Base-by-base conservation (phyloP, 352 stramenopile species). In the Phytophthora crassamura region DNA sequence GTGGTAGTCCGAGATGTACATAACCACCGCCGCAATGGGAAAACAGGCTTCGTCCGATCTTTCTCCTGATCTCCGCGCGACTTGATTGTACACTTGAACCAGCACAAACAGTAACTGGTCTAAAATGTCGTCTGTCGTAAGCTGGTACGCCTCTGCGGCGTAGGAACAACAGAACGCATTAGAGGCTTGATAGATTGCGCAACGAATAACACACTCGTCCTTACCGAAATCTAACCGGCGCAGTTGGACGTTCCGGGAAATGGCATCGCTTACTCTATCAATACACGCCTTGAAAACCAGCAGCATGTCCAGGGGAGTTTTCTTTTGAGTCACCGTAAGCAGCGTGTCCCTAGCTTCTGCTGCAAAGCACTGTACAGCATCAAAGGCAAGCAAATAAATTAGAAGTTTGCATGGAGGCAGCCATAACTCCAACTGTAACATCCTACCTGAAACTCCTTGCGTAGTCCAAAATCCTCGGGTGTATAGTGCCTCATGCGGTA, bases 81-180 rank as follows among this genome's bases (percentile, higher is more conserved):
- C 59, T 41, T 77, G 36, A 40, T 82, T 86, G 52, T 70, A 79
- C 6, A 62, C 67, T 72, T 89, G 82, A 1, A 92, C 59, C 28
- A 94, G 32, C 4, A 94, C 75, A 56, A 79, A 91, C 0, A 94
- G 59, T 14, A 94, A 59, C 33, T 91, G 81, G 47, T 94, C 86
- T 25, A 94, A 61, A n/a, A 94, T 84, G 43, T 94, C 86, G 53
- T 94, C 86, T 2, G 84, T 93, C 7, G 82, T 91, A 57, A 94
- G 64, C 36, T 90, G 73, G 40, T 82, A 84, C 2, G 46, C 54
- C 60, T 75, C 80, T 88, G 42, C 53, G 51, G 53, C 18, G 49
- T n/a, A 46, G 7, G 16, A 35, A 7, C 30, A 58, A n/a, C 9
- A 46, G 15, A 25, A 50, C 36, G 8, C 20, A 58, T 55, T 36